phyloP scores from a whole-genome alignment of 2,329 filamentous ascomycete species.

The Aspergillus awamori region DNA sequence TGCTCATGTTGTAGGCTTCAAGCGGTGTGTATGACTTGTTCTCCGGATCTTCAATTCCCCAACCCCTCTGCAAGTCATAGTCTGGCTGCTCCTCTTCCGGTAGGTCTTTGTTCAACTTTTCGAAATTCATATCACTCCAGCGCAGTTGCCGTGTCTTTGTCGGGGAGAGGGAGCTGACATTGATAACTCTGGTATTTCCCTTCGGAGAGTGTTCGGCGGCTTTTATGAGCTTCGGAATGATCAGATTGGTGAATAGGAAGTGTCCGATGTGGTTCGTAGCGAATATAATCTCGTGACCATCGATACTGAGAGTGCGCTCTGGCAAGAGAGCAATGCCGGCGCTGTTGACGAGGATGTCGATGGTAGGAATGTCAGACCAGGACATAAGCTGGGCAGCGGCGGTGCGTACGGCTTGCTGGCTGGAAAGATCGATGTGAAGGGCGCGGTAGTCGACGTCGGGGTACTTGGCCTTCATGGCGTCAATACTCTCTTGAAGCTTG shows the following conservation, averaged over 20 bases:
- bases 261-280: conserved; percentile 44
- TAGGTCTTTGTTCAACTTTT: conserved; percentile 28
- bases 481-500: conserved; percentile 38
- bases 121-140: conserved; percentile 51
- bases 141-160: conserved; percentile 46
- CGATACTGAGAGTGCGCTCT: conserved; percentile 30
- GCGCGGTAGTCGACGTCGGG: conserved; percentile 28
- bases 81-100: neutral
- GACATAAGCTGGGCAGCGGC: conserved; percentile 36
- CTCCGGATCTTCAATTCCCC: conserved; percentile 16
- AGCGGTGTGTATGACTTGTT: conserved; percentile 37
- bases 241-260: conserved; percentile 46
- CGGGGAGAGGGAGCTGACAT: conserved; percentile 46
- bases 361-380: conserved; percentile 29
- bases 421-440: conserved; percentile 40
- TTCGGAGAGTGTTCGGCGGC: conserved; percentile 21
- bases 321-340: conserved; percentile 43
- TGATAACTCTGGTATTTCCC: conserved; percentile 41
- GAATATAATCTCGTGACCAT: conserved; percentile 45
- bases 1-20: conserved; percentile 49
- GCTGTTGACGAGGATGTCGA: conserved; percentile 50
- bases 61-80: neutral
- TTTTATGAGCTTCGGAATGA: conserved; percentile 36
- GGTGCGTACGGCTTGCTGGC: conserved; percentile 32
- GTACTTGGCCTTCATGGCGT: conserved; percentile 21